Percentiles rank a stretch among this genome's conserved stretches.
These are phyloP conservation scores for Tolypocladium nubicola DNA, from an alignment of 2,329 filamentous ascomycete genomes.

Conservation along the genomic window DNA sequence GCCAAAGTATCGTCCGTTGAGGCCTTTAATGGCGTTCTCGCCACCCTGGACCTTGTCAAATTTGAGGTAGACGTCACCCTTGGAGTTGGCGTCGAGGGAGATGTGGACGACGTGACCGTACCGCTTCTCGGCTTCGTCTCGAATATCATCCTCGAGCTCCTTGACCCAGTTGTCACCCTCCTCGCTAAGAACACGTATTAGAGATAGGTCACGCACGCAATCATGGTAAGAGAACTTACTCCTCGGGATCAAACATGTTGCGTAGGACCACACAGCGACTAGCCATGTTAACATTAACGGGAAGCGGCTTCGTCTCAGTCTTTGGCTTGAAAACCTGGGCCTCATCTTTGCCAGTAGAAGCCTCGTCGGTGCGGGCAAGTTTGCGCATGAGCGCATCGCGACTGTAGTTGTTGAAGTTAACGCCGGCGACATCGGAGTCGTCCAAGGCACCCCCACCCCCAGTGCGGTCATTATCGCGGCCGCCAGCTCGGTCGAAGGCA, in stretches of 20 bases:
- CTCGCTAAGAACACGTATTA: constrained; percentile 50
- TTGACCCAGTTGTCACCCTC: constrained; percentile 82
- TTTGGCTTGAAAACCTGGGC: constrained; percentile 67
- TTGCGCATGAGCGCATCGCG: constrained; percentile 98
- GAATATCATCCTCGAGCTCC: constrained; percentile 88
- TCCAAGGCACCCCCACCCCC: constrained; percentile 90
- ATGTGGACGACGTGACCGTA: constrained; percentile 98
- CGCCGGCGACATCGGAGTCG: constrained; percentile 93
- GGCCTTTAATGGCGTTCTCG: constrained; percentile 93
- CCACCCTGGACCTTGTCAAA: constrained; percentile 93
- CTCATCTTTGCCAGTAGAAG: constrained; percentile 53
- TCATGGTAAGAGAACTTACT: constrained; percentile 50
- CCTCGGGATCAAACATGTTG: constrained; percentile 87
- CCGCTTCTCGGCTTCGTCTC: constrained; percentile 83
- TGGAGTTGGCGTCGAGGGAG: constrained; percentile 82
- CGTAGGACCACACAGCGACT: constrained; percentile 89
- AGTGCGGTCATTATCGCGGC: constrained; percentile 80
- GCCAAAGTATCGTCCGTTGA: constrained; percentile 95
- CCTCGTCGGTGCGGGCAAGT: constrained; percentile 89
- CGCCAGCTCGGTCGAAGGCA: constrained; percentile 84
- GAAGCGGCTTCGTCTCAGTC: constrained; percentile 66
- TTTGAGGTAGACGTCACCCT: constrained; percentile 96
- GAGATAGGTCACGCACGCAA: constrained; percentile 6
- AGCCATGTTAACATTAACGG: constrained; percentile 81
- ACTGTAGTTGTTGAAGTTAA: constrained; percentile 99